phyloP scores from a whole-genome alignment of 164 flowering plant species.

The Stephania japonica region DNA sequence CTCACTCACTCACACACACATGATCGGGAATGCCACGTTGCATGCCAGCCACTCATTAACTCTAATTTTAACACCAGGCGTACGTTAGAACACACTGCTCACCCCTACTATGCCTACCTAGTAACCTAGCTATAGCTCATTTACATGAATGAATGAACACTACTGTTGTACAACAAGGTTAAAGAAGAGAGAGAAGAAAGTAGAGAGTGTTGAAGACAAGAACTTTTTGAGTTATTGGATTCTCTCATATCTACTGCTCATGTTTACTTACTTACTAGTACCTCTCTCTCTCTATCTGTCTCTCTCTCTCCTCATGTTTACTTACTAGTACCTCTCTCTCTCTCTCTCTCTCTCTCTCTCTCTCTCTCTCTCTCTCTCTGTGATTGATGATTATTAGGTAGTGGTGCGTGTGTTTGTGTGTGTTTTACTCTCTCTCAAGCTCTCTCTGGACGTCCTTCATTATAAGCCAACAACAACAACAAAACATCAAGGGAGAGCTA shows the following conservation, averaged over 20 bases:
- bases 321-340: not conserved
- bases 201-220: not conserved
- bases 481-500: not conserved
- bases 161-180: not conserved
- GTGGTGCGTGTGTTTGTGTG: not conserved
- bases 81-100: slow-evolving; percentile 20
- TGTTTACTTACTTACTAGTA: slow-evolving; percentile 1
- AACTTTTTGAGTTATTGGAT: slow-evolving; percentile 1
- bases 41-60: slow-evolving; percentile 18
- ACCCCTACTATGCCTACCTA: slow-evolving; percentile 4
- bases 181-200: slow-evolving; percentile 6
- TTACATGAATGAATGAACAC: not conserved
- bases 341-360: slow-evolving; percentile 9
- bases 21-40: slow-evolving; percentile 31
- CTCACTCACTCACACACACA: not conserved
- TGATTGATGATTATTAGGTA: not conserved
- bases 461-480: slow-evolving; percentile 9
- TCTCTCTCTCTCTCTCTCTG: slow-evolving; percentile 9
- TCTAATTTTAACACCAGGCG: not conserved
- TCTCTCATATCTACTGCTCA: slow-evolving; percentile 4
- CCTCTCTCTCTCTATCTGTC: not conserved
- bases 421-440: not conserved
- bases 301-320: slow-evolving; percentile 7
- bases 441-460: slow-evolving; percentile 11
- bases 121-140: no score